Evolutionary conservation across 352 stramenopile species (phyloP).

Genomic region (Thraustochytrium striatum): DNA sequence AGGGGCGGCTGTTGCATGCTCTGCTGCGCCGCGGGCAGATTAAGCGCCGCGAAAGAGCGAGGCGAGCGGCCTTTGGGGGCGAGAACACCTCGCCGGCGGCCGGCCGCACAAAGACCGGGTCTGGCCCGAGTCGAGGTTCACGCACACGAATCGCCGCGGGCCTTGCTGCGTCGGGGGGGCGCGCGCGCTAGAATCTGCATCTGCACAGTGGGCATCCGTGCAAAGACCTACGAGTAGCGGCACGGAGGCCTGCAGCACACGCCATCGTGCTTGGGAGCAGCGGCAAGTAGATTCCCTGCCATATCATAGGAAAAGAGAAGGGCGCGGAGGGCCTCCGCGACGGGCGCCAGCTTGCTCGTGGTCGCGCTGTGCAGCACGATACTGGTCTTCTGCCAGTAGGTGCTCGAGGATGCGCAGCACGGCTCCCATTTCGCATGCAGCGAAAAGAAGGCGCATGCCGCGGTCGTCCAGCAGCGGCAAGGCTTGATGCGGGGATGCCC

Average conservation of each 20-base stretch:
- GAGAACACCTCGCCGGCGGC: no score
- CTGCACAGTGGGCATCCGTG: no score
- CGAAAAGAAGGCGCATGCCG: neutral
- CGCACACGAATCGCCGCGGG: no score
- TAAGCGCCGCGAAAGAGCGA: no score
- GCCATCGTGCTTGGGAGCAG: slow-evolving; percentile 16
- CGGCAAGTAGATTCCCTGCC: slow-evolving; percentile 24
- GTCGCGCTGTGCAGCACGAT: neutral
- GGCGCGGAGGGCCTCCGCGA: neutral
- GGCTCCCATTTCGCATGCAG: neutral
- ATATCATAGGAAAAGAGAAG: slow-evolving; percentile 21
- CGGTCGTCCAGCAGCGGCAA: slow-evolving; percentile 19
- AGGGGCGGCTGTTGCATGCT: no score
- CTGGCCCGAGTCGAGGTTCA: no score
- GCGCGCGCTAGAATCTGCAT: no score
- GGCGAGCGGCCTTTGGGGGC: no score
- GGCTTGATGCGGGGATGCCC: neutral
- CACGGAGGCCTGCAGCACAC: slow-evolving; percentile 14
- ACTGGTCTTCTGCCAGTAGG: slow-evolving; percentile 19
- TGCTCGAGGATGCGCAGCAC: slow-evolving; percentile 21
- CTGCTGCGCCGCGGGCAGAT: no score
- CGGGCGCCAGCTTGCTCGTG: neutral
- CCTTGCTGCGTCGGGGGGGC: no score
- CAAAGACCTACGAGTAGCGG: slow-evolving; percentile 20
- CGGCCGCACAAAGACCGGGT: no score